Evolutionary conservation across 2,329 filamentous ascomycete genomes (phyloP).

Genomic region (Colletotrichum coccodes): DNA sequence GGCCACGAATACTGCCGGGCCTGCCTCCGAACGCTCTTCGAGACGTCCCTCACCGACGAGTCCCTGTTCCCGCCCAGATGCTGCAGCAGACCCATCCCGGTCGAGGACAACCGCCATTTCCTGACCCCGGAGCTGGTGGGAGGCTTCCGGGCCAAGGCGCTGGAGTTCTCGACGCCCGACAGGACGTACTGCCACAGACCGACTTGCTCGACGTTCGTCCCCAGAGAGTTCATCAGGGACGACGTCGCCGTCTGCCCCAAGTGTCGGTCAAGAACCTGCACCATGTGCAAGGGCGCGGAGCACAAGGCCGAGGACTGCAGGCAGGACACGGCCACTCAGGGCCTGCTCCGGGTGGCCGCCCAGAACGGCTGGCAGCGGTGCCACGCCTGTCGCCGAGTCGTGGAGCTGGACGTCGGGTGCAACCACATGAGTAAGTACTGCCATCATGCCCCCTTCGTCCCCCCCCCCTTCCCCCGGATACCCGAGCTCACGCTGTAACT

Average conservation of each 20-base stretch:
- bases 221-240: conserved; percentile 38
- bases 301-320: conserved; percentile 61
- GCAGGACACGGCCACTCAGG: conserved; percentile 49
- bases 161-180: conserved; percentile 59
- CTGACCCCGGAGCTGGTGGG: conserved; percentile 38
- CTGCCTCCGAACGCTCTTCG: conserved; percentile 60
- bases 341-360: conserved; percentile 51
- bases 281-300: conserved; percentile 55
- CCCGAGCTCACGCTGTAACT: not conserved
- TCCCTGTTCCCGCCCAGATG: conserved; percentile 65
- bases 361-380: conserved; percentile 64
- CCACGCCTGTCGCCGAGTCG: conserved; percentile 52
- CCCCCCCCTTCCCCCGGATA: too few species aligned
- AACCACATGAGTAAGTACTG: conserved; percentile 65
- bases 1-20: conserved; percentile 60
- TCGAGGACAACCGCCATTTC: conserved; percentile 35
- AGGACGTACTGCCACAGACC: conserved; percentile 60
- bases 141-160: conserved; percentile 53
- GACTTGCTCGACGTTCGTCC: conserved; percentile 59
- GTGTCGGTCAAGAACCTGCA: conserved; percentile 59
- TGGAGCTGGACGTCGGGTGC: conserved; percentile 63
- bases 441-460: not conserved
- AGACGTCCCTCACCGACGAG: conserved; percentile 55
- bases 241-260: conserved; percentile 51
- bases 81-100: conserved; percentile 54